Evolutionary conservation across 495 filamentous ascomycete species (phyloP), one percentile per base, ranked within the genome.

Genomic region (Neurospora sp.): DNA sequence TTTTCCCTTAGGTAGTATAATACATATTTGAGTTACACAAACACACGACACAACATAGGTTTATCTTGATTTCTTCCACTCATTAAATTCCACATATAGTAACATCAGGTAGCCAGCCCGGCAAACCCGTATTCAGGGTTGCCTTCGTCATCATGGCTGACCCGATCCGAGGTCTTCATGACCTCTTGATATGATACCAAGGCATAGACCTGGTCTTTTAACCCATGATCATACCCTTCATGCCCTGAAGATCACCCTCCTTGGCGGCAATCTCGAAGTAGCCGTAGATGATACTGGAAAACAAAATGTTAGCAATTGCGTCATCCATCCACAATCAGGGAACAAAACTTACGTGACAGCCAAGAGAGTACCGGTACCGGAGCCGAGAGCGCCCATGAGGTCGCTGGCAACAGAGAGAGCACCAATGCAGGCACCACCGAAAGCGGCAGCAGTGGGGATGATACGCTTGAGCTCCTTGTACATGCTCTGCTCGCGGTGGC

Each of bases 381-480:
- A 95, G 81, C 96, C 96, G 72, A 99, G 89, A 79, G 96, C 96
- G 79, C 96, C 96, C 82, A 98, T 88, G 70, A 99, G 91, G 85
- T 99, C 96, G 78, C 93, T 96, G 76, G 92, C 90, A 80, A 99
- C 94, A 40, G 94, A 97, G 42, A 99, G 89, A 77, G 92, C 96
- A 84, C 96, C 96, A 88, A 99, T 99, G 88, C 94, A 98, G 74
- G 96, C 96, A 86, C 96, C 96, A 84, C 96, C 96, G 78, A 99
- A 99, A 74, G 96, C 96, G 75, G 96, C 96, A 72, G 96, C 96
- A 62, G 95, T 97, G 73, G 96, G 96, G 74, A 99, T 99, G 77
- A 99, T 94, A 77, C 96, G 90, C 92, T 99, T 99, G 72, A 99
- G 88, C 82, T 99, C 96, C 89, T 96, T 97, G 89, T 99, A 99